Base-by-base conservation (phyloP, 495 filamentous ascomycete genomes). In the Viridothelium virens region DNA sequence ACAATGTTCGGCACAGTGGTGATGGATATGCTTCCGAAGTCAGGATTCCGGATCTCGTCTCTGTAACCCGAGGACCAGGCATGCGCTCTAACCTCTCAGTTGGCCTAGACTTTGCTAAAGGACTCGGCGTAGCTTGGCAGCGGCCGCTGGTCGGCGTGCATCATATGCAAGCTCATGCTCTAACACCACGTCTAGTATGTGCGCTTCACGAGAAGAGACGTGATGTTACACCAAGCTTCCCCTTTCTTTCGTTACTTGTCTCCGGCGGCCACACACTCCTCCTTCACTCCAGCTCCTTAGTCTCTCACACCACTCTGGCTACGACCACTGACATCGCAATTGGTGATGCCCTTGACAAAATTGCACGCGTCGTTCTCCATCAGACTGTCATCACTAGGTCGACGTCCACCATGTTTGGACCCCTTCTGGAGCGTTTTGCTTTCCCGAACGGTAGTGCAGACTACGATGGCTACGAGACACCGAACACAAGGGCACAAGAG, bases 91-190 rank as follows among this genome's bases (percentile, higher is more conserved):
- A 87, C 70, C 80, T 98, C 3, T 80, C 85, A 3, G 81, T 85
- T 4, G 94, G 94, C 0, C 72, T 97, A 3, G 88, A 94, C 74
- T 88, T 85, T 1, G 94, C 91, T 18, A 97, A 97, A 76, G 94
- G 89, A 1, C 83, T 98, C 3, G 88, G 92, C 1, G 77, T 89
- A 36, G 92, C 89, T 41, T 93, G 88, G 90, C 81, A 87, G 62
- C 79, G 91, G 2, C 91, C 92, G 2, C 76, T 97, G 37, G 73
- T 97, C 2, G 94, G 85, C 0, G 90, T 97, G 0, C 87, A 98
- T 71, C 94, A 98, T 75, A 97, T 98, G 94, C 92, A 97, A 73
- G 94, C 93, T 14, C 94, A 98, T 75, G 85, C 92, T 2, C 74
- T 98, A 61, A 97, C 94, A 5, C 89, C 92, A 6, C 83, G 89